Conservation (phyloP, 2,329 filamentous ascomycete genomes). For the Aurifilum marmelostoma region DNA sequence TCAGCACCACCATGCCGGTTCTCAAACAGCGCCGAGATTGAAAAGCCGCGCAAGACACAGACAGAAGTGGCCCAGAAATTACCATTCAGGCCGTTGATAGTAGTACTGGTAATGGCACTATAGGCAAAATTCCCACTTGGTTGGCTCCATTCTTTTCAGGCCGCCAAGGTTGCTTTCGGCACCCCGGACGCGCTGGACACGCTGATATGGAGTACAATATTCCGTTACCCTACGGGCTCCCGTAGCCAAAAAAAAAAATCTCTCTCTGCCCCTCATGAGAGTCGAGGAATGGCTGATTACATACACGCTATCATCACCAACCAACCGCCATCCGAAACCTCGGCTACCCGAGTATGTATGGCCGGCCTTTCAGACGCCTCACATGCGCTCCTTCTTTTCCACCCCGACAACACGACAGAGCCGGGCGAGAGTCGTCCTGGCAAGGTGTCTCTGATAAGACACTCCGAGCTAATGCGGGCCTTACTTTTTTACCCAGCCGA, state of each 20-base stretch:
- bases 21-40: constrained; percentile 9
- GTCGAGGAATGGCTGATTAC: background rate
- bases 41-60: background rate
- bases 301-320: too few species aligned
- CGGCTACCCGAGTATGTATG: too few species aligned
- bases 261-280: too few species aligned
- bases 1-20: background rate
- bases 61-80: background rate
- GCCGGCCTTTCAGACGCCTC: background rate
- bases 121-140: background rate
- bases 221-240: background rate
- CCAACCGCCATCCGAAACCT: too few species aligned
- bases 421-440: background rate
- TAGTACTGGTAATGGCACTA: too few species aligned
- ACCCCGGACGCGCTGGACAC: background rate
- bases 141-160: too few species aligned
- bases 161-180: background rate
- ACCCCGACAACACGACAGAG: background rate
- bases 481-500: constrained; percentile 4
- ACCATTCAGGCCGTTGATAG: too few species aligned
- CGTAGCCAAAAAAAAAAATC: too few species aligned
- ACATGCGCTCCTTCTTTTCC: background rate
- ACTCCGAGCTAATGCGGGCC: background rate
- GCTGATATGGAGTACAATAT: background rate
- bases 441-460: background rate